A percentile compares a stretch with the other conserved stretches of the same genome.
These are phyloP conservation scores for Neofusicoccum parvum DNA, from an alignment of 2,329 filamentous ascomycete species.

Conservation along the genomic window DNA sequence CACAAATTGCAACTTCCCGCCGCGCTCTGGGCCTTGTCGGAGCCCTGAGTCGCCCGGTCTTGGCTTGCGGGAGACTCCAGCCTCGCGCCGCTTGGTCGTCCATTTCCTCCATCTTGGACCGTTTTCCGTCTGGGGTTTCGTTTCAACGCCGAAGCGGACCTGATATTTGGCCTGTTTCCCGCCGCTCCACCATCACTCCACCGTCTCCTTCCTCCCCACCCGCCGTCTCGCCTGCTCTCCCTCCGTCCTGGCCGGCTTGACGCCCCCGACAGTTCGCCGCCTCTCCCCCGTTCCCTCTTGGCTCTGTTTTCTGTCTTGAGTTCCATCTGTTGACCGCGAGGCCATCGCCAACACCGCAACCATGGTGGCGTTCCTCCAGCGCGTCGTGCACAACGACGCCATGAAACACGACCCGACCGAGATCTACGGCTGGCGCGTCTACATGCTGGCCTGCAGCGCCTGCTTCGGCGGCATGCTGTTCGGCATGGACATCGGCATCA, in stretches of 20 bases:
- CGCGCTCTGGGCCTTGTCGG: conserved; percentile 4
- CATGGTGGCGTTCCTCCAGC: conserved; percentile 47
- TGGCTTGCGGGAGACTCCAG: neutral
- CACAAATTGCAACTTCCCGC: conserved; percentile 11
- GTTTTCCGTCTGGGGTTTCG: conserved; percentile 2
- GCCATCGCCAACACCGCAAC: conserved; percentile 3
- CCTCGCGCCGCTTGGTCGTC: neutral
- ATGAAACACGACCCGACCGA: conserved; percentile 68
- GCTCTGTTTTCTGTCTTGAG: neutral
- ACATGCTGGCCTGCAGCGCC: conserved; percentile 63
- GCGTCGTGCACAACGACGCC: conserved; percentile 68
- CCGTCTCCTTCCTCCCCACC: neutral
- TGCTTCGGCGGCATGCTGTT: conserved; percentile 73
- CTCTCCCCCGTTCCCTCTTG: neutral
- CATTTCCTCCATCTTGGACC: no score
- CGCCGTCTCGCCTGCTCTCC: neutral
- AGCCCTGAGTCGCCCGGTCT: conserved; percentile 2
- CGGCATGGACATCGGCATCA: conserved; percentile 64
- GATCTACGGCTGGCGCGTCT: conserved; percentile 71
- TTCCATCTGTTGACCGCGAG: neutral
- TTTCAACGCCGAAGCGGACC: neutral
- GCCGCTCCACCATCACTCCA: neutral
- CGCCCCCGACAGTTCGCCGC: neutral
- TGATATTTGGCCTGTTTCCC: conserved; percentile 5
- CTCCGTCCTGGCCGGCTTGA: neutral